phyloP scores from a whole-genome alignment of 2,329 filamentous ascomycete genomes.

The Plectosphaerella cucumerina region DNA sequence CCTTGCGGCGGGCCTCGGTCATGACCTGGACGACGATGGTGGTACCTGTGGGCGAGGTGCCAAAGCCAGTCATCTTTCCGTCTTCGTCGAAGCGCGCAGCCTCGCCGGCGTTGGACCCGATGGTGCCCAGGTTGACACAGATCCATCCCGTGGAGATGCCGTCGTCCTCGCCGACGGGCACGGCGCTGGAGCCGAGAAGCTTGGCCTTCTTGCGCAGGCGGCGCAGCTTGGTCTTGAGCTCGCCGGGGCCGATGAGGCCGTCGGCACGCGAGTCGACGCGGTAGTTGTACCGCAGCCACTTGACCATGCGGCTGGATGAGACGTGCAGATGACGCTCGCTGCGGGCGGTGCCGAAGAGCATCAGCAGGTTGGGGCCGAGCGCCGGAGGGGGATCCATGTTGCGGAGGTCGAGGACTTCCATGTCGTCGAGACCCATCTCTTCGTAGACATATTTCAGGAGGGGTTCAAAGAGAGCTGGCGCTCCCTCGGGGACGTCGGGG shows the following conservation, averaged over 20 bases:
- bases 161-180: slow-evolving; percentile 66
- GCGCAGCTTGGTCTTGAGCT: slow-evolving; percentile 81
- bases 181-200: slow-evolving; percentile 69
- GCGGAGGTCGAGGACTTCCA: slow-evolving; percentile 79
- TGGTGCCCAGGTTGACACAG: slow-evolving; percentile 80
- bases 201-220: slow-evolving; percentile 78
- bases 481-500: slow-evolving; percentile 56
- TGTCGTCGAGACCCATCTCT: slow-evolving; percentile 79
- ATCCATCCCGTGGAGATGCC: slow-evolving; percentile 94
- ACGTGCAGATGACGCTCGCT: slow-evolving; percentile 93
- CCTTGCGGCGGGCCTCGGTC: slow-evolving; percentile 47
- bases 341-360: slow-evolving; percentile 87
- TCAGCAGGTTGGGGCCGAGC: slow-evolving; percentile 81
- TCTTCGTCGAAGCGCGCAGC: slow-evolving; percentile 38
- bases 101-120: slow-evolving; percentile 52
- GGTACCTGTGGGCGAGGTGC: slow-evolving; percentile 43
- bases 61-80: slow-evolving; percentile 73
- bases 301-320: slow-evolving; percentile 81
- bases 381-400: slow-evolving; percentile 80
- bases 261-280: slow-evolving; percentile 75
- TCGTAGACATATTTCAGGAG: slow-evolving; percentile 77
- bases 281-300: slow-evolving; percentile 74
- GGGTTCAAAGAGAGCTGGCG: slow-evolving; percentile 67
- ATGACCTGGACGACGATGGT: slow-evolving; percentile 56
- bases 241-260: slow-evolving; percentile 82